Conservation (phyloP, 768 basidiomycete genomes). For the Lactarius psammicola region DNA sequence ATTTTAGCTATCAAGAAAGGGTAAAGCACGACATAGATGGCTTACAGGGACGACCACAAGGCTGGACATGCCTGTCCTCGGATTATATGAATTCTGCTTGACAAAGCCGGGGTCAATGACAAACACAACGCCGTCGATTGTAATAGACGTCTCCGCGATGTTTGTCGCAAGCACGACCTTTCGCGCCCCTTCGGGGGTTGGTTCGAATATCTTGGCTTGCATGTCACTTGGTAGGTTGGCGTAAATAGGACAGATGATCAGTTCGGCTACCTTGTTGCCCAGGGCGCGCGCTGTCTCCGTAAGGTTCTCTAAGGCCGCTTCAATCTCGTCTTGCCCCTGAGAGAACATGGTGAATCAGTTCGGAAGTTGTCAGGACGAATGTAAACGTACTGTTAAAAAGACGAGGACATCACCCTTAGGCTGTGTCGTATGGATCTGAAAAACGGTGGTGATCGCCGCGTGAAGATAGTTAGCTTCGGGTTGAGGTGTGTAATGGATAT, state of each 20-base stretch:
- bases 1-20: conserved; percentile 3
- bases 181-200: conserved; percentile 92
- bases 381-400: conserved; percentile 78
- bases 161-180: conserved; percentile 99
- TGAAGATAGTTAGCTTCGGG: conserved; percentile 99
- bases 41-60: conserved; percentile 91
- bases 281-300: conserved; percentile 93
- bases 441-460: conserved; percentile 96
- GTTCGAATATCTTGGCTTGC: conserved; percentile 99
- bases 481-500: conserved; percentile 98
- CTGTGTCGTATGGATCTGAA: conserved; percentile 99
- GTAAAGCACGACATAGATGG: conserved; percentile 24
- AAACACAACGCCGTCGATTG: conserved; percentile 98
- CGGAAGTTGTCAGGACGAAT: not conserved
- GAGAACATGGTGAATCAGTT: conserved; percentile 19
- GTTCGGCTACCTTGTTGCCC: conserved; percentile 92
- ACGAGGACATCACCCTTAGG: conserved; percentile 97
- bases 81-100: conserved; percentile 99
- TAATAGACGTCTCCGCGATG: conserved; percentile 99
- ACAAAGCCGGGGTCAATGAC: conserved; percentile 99
- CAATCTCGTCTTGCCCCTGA: conserved; percentile 98
- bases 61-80: conserved; percentile 97
- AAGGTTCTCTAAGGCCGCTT: conserved; percentile 93
- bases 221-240: conserved; percentile 99
- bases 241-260: conserved; percentile 96